Percentiles rank a stretch among this genome's conserved stretches.
Conservation (phyloP, 2,329 filamentous ascomycete genomes). For the Sporothrix pallida region DNA sequence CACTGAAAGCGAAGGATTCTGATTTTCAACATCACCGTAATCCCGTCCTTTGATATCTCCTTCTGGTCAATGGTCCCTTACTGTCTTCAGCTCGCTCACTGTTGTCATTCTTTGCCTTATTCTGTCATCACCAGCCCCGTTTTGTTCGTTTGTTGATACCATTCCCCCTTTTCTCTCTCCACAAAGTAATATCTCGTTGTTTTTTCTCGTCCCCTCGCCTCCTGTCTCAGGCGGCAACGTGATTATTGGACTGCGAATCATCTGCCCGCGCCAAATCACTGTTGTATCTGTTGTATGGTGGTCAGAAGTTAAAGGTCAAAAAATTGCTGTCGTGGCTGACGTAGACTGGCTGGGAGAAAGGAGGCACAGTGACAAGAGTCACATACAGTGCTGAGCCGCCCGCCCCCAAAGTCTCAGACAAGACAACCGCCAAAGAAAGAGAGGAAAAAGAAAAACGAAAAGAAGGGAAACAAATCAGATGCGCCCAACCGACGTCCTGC, state of each 20-base stretch:
- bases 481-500: background rate
- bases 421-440: background rate
- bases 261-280: background rate
- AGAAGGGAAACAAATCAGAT: constrained; percentile 11
- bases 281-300: background rate
- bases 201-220: background rate
- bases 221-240: background rate
- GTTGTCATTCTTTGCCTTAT: constrained; percentile 5
- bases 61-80: background rate
- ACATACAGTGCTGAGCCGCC: background rate
- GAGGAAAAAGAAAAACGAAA: background rate
- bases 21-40: too few species aligned
- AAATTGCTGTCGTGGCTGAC: constrained; percentile 21
- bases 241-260: background rate
- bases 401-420: constrained; percentile 1
- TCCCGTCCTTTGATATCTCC: too few species aligned
- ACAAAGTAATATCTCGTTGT: background rate
- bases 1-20: background rate
- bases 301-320: background rate
- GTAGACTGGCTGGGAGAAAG: constrained; percentile 5
- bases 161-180: background rate
- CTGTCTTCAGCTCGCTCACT: background rate
- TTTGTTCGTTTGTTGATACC: constrained; percentile 6
- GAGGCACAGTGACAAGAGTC: too few species aligned
- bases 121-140: background rate